phyloP scores from a whole-genome alignment of 257 asterid genomes.

The Cynanchum wilfordii region DNA sequence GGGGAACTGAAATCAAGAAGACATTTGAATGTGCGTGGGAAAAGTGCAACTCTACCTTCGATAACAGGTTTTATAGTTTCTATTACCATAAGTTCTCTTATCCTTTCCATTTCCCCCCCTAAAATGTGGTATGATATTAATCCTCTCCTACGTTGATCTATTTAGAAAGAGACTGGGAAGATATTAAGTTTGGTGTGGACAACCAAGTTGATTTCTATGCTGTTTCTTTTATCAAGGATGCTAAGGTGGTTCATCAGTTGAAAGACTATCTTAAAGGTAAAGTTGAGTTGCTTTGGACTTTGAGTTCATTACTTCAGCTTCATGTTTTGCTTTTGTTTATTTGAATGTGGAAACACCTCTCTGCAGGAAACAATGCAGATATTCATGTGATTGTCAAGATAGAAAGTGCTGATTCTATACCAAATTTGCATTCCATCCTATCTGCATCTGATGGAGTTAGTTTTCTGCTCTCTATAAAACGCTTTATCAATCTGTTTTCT shows the following conservation, averaged over 20 bases:
- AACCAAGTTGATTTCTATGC: constrained; percentile 95
- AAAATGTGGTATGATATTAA: neutral
- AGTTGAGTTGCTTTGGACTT: constrained; percentile 12
- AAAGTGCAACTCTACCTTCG: constrained; percentile 95
- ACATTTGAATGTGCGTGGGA: constrained; percentile 95
- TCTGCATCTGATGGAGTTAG: constrained; percentile 97
- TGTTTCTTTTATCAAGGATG: constrained; percentile 98
- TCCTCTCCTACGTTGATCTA: constrained; percentile 10
- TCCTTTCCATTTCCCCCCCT: neutral
- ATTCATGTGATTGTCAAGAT: constrained; percentile 83
- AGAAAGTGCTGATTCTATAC: constrained; percentile 97
- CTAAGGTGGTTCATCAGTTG: constrained; percentile 82
- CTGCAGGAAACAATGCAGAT: constrained; percentile 76
- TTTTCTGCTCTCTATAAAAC: constrained; percentile 13
- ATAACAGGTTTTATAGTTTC: constrained; percentile 63
- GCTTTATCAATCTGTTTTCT: neutral
- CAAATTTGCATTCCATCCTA: constrained; percentile 83
- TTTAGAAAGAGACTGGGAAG: constrained; percentile 96
- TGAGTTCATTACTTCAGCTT: constrained; percentile 3
- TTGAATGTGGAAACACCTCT: constrained; percentile 18
- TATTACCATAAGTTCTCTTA: constrained; percentile 2
- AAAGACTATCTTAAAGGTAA: constrained; percentile 79
- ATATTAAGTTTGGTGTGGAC: constrained; percentile 95
- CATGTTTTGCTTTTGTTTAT: constrained; percentile 11
- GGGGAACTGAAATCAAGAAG: constrained; percentile 96